Conservation (phyloP, 495 filamentous ascomycete species). For the Aspergillus ostianus region DNA sequence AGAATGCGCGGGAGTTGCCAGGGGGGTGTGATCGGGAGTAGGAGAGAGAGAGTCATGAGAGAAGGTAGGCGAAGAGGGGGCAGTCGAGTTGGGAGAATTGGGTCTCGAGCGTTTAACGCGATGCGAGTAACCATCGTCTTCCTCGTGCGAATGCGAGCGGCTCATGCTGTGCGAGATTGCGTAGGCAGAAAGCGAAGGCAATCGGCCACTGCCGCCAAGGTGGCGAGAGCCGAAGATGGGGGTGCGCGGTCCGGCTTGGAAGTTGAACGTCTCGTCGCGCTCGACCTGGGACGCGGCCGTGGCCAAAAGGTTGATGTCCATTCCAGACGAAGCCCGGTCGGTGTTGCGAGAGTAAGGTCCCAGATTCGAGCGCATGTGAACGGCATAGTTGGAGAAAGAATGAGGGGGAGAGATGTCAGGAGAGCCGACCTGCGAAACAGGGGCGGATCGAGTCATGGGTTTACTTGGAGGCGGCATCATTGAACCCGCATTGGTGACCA, state of each 20-base stretch:
- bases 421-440: conserved; percentile 81
- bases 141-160: conserved; percentile 85
- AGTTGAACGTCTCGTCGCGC: conserved; percentile 63
- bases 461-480: conserved; percentile 75
- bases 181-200: conserved; percentile 80
- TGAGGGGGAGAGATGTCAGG: conserved; percentile 96
- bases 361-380: conserved; percentile 59
- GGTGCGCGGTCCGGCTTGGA: conserved; percentile 34
- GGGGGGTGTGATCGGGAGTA: conserved; percentile 93
- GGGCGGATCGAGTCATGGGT: conserved; percentile 79
- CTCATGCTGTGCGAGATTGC: conserved; percentile 81
- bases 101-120: conserved; percentile 85
- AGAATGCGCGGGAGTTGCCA: conserved; percentile 94
- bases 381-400: conserved; percentile 74
- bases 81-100: conserved; percentile 90
- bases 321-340: conserved; percentile 49
- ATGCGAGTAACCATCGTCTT: conserved; percentile 69
- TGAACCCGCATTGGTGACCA: conserved; percentile 49
- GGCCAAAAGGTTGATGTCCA: conserved; percentile 87
- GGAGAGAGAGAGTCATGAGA: conserved; percentile 95
- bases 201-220: conserved; percentile 55
- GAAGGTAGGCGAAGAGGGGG: conserved; percentile 96
- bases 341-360: conserved; percentile 62
- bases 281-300: conserved; percentile 88
- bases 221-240: conserved; percentile 59